Evolutionary conservation across 73 alveolate species (phyloP), one percentile per base, ranked within the genome.

Genomic region (Paramecium pentaurelia): DNA sequence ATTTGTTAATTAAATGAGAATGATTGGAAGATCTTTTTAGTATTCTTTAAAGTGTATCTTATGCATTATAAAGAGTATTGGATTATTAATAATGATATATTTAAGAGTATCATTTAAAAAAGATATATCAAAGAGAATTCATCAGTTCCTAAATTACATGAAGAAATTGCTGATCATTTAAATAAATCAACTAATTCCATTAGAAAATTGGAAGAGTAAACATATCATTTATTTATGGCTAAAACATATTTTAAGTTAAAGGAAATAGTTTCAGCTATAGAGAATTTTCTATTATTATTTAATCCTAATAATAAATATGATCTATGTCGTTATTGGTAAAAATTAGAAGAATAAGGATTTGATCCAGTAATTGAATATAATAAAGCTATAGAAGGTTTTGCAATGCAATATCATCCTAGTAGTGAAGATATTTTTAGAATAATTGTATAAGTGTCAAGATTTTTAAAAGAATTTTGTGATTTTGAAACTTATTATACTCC

Each of bases 311-410:
- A 90, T 28, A 93, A 93, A 71, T 95, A 95, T 44, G 96, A 95
- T 58, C 93, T 95, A n/a, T 95, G 97, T n/a, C 70, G 93, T 1
- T 93, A 93, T 45, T 95, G 98, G 98, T 92, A 95, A 75, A 88
- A 87, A 47, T 60, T 93, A 25, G 97, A 92, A n/a, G 85, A 91
- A 77, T 88, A 93, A 60, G 94, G 95, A 28, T 95, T 86, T 58
- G 98, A 95, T 90, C 98, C 98, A 12, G 96, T 95, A 2, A 93
- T 93, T 3, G 96, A 93, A 64, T 95, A 95, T 73, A 95, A 95
- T 73, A 93, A 94, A 49, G 96, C 98, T 6, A 77, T 95, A 16
- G 98, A 95, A 85, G 96, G 96, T 28, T 95, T 95, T 86, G 94
- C 86, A 6, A 93, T 92, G 89, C 84, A 92, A 59, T 95, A 92